Percentiles rank a stretch among this genome's conserved stretches.
phyloP scores from a whole-genome alignment of 169 alveolate genomes.

The Cryptosporidium ryanae region DNA sequence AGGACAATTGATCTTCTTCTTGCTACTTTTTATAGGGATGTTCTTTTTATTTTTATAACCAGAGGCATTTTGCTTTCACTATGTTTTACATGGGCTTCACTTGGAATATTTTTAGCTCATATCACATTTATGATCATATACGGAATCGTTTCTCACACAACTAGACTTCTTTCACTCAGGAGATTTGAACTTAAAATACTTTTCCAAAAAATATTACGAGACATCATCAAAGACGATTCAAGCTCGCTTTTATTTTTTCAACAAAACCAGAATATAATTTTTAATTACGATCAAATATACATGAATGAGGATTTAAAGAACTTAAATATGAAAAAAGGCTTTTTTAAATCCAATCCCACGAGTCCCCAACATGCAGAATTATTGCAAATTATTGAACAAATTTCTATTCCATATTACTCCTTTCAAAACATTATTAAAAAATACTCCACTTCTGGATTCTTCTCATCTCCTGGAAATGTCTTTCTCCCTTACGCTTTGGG shows the following conservation, averaged over 20 bases:
- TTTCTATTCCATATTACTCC: conserved; percentile 41
- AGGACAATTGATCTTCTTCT: conserved; percentile 63
- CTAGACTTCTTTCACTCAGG: conserved; percentile 74
- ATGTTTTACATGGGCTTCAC: conserved; percentile 74
- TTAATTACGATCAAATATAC: conserved; percentile 1
- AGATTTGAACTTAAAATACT: conserved; percentile 75
- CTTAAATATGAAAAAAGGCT: not conserved
- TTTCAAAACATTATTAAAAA: conserved; percentile 12
- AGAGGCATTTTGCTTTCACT: conserved; percentile 71
- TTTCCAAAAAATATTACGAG: conserved; percentile 63
- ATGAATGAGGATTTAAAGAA: conserved; percentile 57
- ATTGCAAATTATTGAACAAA: conserved; percentile 44
- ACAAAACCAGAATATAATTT: conserved; percentile 4
- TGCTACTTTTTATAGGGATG: conserved; percentile 68
- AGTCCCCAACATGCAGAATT: conserved; percentile 10
- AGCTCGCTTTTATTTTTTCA: not conserved
- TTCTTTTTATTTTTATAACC: conserved; percentile 50
- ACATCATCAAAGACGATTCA: conserved; percentile 49
- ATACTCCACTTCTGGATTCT: conserved; percentile 60
- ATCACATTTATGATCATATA: conserved; percentile 49
- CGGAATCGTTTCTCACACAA: conserved; percentile 66
- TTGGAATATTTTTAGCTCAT: conserved; percentile 75
- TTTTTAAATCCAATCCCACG: conserved; percentile 7
- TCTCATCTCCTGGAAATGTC: conserved; percentile 69
- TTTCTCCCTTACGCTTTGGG: conserved; percentile 54